Evolutionary conservation across 2,329 filamentous ascomycete genomes (phyloP).

Genomic region (Hypocreales sp.): DNA sequence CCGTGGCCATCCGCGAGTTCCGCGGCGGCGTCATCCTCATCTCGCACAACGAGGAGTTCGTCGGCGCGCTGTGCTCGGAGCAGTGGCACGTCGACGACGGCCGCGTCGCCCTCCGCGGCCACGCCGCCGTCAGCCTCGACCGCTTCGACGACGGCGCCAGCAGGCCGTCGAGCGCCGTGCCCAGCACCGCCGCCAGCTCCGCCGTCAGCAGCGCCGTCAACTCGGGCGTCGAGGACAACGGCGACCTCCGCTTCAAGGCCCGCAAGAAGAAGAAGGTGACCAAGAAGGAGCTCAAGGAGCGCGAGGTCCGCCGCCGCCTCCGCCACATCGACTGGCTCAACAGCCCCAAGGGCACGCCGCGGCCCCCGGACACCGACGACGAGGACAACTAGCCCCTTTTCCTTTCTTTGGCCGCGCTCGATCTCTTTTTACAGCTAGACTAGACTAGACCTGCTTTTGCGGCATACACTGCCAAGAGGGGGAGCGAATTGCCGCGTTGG

Average conservation of each 20-base stretch:
- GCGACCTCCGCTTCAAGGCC: conserved; percentile 71
- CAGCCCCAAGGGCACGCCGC: conserved; percentile 69
- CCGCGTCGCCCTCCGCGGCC: conserved; percentile 70
- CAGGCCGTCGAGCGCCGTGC: conserved; percentile 41
- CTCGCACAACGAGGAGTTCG: conserved; percentile 98
- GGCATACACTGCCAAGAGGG: too few relatives aligned
- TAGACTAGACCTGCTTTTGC: neutral
- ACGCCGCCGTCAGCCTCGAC: conserved; percentile 56
- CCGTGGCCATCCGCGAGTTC: conserved; percentile 96
- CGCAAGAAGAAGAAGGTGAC: conserved; percentile 99
- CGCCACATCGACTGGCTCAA: conserved; percentile 79
- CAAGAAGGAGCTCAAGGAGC: conserved; percentile 88
- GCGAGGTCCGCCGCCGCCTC: conserved; percentile 71
- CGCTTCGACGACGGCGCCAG: conserved; percentile 78
- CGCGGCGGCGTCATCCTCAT: conserved; percentile 98
- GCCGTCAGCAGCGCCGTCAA: conserved; percentile 43
- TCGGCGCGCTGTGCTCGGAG: conserved; percentile 87
- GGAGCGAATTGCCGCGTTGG: neutral
- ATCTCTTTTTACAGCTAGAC: neutral
- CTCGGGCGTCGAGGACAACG: conserved; percentile 55
- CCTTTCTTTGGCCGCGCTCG: neutral
- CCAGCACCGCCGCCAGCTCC: conserved; percentile 40
- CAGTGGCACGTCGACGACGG: conserved; percentile 92
- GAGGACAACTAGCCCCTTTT: conserved; percentile 31
- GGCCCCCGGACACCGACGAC: conserved; percentile 63